Percentiles rank a stretch among this genome's conserved stretches.
These are phyloP conservation scores for Claviceps monticola DNA, from an alignment of 2,329 filamentous ascomycete genomes.

Conservation along the genomic window DNA sequence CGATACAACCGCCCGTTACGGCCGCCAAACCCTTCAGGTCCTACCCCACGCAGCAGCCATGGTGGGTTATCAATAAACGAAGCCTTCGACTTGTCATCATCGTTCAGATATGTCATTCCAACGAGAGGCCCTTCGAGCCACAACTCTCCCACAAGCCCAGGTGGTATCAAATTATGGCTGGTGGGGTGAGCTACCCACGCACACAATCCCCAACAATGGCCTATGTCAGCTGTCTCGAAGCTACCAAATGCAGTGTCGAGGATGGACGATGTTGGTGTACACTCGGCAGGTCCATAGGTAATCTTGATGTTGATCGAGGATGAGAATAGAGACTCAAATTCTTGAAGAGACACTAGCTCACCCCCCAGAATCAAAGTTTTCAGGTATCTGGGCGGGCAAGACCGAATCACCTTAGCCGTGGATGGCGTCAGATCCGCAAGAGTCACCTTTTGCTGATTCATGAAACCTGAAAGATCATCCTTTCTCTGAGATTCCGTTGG, in stretches of 20 bases:
- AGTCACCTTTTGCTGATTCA: not conserved
- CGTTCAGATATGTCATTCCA: not conserved
- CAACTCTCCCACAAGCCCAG: constrained; percentile 2
- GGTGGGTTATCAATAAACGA: not conserved
- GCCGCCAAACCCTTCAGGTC: constrained; percentile 1
- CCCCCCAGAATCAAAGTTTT: constrained; percentile 6
- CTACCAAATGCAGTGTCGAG: too few relatives aligned
- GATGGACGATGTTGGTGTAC: constrained; percentile 6
- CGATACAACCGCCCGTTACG: constrained; percentile 7
- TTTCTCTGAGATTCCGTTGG: constrained; percentile 4
- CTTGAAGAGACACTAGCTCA: constrained; percentile 3
- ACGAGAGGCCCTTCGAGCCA: constrained; percentile 1
- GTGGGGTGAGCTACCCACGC: not conserved
- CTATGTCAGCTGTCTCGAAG: not conserved
- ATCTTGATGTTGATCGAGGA: constrained; percentile 7
- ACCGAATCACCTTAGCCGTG: not conserved
- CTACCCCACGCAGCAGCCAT: not conserved
- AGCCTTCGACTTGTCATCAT: not conserved
- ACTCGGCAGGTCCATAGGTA: constrained; percentile 12
- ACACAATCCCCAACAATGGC: not conserved
- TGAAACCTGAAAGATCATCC: not conserved
- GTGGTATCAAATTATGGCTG: not conserved
- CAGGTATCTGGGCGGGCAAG: not conserved
- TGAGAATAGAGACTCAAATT: not conserved
- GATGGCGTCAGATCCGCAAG: not conserved